Base-by-base conservation (phyloP, 352 stramenopile genomes). In the Phytophthora colocasiae region DNA sequence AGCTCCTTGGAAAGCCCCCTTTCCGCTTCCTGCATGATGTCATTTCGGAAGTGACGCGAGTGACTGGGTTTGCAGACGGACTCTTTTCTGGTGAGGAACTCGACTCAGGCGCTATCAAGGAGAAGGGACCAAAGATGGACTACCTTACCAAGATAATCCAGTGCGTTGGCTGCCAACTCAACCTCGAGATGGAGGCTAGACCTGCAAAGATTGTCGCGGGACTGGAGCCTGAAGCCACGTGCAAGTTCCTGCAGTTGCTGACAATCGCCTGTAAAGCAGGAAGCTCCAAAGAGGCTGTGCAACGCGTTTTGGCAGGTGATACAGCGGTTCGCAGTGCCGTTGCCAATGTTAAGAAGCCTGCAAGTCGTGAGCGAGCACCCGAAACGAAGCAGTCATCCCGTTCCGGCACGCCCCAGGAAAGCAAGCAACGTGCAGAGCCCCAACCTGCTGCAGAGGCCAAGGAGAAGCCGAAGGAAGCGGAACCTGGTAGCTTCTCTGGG, bases 191-290 rank as follows among this genome's bases (percentile, higher is more conserved):
- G 31, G 87, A 98, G 19, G 93, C 93, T 22, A 92, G 89, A 49
- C 77, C 93, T 12, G 82, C 69, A 12, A 98, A 98, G 63, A 85
- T 85, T 53, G 91, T 98, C 15, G 92, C 94, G 3, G 97, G 96
- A 14, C 77, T 98, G 14, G 95, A 99, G 45, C 71, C 95, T 2
- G 95, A 98, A 48, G 93, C 94, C 47, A 99, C 96, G 17, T 97
- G 97, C 76, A 93, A 92, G 59, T 92, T 98, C 36, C 66, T 98
- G 24, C 96, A 98, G 71, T 59, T 98, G 5, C 66, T 98, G 44
- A 81, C 75, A 12, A 69, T 98, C 22, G 85, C 93, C 2, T 94
- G 82, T 60, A 78, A 77, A 52, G 67, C 70, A 10, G 88, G 85
- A 1, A 89, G 81, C 58, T 95, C 87, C 1, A 66, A 60, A 1